phyloP scores from a whole-genome alignment of 768 basidiomycete species.

The Suillus subaureus region DNA sequence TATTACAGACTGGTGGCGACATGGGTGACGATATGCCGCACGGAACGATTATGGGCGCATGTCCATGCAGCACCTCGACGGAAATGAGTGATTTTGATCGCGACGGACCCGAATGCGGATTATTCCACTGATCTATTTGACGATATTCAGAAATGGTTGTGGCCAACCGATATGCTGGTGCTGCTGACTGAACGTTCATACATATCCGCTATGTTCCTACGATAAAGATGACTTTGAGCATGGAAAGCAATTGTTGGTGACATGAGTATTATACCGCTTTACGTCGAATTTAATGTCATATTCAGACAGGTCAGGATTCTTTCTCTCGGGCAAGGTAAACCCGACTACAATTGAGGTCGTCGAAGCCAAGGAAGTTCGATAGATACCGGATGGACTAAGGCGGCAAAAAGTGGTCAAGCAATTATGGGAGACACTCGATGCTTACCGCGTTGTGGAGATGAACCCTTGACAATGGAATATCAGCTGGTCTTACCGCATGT shows the following conservation, averaged over 20 bases:
- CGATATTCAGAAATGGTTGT: not conserved
- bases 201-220: not conserved
- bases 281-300: not conserved
- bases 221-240: not conserved
- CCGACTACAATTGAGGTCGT: not conserved
- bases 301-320: not conserved
- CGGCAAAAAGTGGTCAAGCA: not conserved
- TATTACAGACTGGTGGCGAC: not conserved
- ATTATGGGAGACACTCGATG: not conserved
- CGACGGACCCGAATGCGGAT: not conserved
- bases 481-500: not conserved
- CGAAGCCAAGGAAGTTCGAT: not conserved
- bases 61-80: constrained; percentile 1
- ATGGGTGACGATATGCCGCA: not conserved
- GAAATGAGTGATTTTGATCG: constrained; percentile 2
- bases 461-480: not conserved
- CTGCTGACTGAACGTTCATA: not conserved
- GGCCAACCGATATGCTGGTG: not conserved
- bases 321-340: not conserved
- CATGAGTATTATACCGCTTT: not conserved
- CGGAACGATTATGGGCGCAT: not conserved
- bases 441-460: not conserved
- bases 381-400: not conserved
- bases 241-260: not conserved
- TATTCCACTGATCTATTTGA: not conserved